These are phyloP conservation scores for Sonneratia caseolaris DNA, from an alignment of 345 rosid genomes.

Conservation along the genomic window DNA sequence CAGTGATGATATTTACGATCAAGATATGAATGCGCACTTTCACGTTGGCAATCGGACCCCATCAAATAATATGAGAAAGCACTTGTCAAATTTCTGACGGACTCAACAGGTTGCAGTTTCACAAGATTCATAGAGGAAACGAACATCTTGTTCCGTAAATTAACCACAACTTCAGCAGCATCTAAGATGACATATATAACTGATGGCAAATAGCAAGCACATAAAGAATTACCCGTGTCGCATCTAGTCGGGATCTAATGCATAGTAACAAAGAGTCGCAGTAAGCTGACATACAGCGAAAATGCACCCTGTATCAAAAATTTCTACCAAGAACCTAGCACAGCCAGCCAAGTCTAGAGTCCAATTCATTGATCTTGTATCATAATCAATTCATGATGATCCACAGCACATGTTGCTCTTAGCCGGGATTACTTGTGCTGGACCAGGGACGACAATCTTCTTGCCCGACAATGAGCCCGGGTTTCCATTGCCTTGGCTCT, in stretches of 20 bases:
- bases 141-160: too few relatives aligned
- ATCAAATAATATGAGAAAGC: too few relatives aligned
- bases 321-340: not conserved
- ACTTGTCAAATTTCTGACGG: too few relatives aligned
- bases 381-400: constrained; percentile 25
- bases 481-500: constrained; percentile 46
- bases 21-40: too few relatives aligned
- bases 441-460: constrained; percentile 61
- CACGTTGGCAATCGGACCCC: too few relatives aligned
- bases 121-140: too few relatives aligned
- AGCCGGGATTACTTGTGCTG: constrained; percentile 50
- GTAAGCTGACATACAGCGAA: not conserved
- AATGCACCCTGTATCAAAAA: not conserved
- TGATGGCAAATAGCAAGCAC: constrained; percentile 1
- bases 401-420: constrained; percentile 51
- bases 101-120: too few relatives aligned
- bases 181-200: not conserved
- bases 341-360: not conserved
- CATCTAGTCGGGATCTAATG: not conserved
- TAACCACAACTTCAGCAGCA: not conserved
- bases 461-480: constrained; percentile 51
- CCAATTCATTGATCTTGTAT: not conserved
- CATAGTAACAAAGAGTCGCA: not conserved
- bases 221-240: not conserved
- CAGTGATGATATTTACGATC: too few relatives aligned